Conservation (phyloP, 2,329 filamentous ascomycete genomes). For the Leptographium procerum region DNA sequence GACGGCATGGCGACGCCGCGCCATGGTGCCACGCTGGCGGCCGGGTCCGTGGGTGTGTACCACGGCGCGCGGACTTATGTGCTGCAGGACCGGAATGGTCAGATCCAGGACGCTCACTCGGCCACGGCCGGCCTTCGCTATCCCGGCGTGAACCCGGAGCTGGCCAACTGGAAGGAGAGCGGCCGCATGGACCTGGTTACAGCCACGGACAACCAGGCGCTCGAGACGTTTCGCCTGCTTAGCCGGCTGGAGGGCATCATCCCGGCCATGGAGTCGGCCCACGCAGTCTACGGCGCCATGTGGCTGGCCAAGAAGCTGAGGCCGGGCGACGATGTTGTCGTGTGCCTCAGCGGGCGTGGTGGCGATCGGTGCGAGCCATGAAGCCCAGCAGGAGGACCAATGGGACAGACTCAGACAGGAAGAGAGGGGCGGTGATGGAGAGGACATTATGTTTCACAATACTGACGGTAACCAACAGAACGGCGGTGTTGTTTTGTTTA, state of each 20-base stretch:
- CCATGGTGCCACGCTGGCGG: conserved; percentile 83
- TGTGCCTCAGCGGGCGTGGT: conserved; percentile 84
- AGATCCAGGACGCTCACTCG: conserved; percentile 91
- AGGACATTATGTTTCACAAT: neutral
- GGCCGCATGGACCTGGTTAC: conserved; percentile 78
- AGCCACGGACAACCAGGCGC: conserved; percentile 84
- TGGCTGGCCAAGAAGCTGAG: conserved; percentile 87
- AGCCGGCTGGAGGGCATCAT: conserved; percentile 95
- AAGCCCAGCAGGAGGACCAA: neutral
- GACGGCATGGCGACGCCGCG: conserved; percentile 78
- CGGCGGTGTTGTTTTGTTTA: no score
- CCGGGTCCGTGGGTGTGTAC: conserved; percentile 81
- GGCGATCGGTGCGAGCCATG: conserved; percentile 51
- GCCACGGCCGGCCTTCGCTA: conserved; percentile 96
- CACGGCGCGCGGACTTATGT: conserved; percentile 96
- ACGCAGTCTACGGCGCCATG: conserved; percentile 82
- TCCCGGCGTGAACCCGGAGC: conserved; percentile 88
- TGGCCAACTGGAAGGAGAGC: conserved; percentile 85
- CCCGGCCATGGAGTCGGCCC: conserved; percentile 84
- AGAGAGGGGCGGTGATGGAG: no score
- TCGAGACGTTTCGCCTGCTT: conserved; percentile 74
- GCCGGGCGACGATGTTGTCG: conserved; percentile 80
- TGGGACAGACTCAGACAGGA: neutral
- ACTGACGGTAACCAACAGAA: neutral
- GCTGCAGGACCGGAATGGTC: conserved; percentile 82